A percentile compares a stretch with the other conserved stretches of the same genome.
phyloP scores from a whole-genome alignment of 176 grass and related monocot genomes.

The Ananas comosus region DNA sequence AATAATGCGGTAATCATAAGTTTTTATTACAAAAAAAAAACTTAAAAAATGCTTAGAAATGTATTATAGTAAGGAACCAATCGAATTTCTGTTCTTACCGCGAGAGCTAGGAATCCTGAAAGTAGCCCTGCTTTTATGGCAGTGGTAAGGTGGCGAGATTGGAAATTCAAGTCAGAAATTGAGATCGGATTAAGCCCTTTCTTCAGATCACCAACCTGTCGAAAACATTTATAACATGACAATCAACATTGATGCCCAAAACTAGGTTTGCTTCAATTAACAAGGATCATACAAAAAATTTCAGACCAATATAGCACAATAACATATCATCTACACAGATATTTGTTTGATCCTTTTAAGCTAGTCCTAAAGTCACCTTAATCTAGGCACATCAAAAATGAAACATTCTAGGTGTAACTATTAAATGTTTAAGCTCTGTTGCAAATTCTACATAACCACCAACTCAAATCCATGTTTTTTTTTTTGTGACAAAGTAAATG shows the following conservation, averaged over 20 bases:
- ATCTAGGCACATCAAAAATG: too few species aligned
- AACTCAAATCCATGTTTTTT: too few species aligned
- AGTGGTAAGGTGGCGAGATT: slow-evolving; percentile 22
- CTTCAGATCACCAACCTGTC: slow-evolving; percentile 81
- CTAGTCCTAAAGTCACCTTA: too few species aligned
- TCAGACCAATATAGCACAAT: not conserved
- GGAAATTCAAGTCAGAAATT: slow-evolving; percentile 48
- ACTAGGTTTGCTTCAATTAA: not conserved
- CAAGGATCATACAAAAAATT: not conserved
- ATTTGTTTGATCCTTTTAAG: too few species aligned
- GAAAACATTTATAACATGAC: not conserved
- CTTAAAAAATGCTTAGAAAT: not conserved
- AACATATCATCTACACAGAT: too few species aligned
- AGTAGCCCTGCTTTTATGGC: slow-evolving; percentile 61
- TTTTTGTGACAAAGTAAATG: too few species aligned
- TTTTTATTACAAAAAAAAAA: not conserved
- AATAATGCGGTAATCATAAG: not conserved
- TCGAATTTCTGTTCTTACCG: slow-evolving; percentile 42
- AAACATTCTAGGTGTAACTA: too few species aligned
- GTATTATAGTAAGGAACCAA: not conserved
- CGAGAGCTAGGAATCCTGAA: slow-evolving; percentile 67
- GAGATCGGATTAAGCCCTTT: slow-evolving; percentile 87
- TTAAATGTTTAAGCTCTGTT: too few species aligned
- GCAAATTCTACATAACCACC: too few species aligned
- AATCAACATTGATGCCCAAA: not conserved